Base-by-base conservation (phyloP, 805 yeast species). In the Yueomyces sinensis region DNA sequence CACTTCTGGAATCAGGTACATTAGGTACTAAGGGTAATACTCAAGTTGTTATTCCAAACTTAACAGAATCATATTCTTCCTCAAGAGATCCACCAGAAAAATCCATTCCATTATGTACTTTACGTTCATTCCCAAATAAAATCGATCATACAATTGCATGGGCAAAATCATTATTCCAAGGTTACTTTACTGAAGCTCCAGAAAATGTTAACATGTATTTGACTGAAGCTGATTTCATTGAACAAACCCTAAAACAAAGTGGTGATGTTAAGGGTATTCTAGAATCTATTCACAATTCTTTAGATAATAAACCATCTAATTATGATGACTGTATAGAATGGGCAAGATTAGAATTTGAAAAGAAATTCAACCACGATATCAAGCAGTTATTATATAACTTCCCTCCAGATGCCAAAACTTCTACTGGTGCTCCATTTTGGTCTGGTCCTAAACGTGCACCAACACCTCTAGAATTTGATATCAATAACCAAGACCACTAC, bases 111-210 rank as follows among this genome's bases (percentile, higher is more conserved):
- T 69, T 91, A 51, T 91, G 99, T 70, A 91, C 99, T 3, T 69
- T 91, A 54, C 77, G 97, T 62, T 82, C 95, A 3, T 91, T 91
- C 78, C 99, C 99, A 37, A 82, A 86, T 61, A 89, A 89, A 62
- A 91, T 91, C 49, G 99, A 91, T 56, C 99, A 91, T 55, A 91
- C 99, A 1, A 91, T 91, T 62, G 97, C 98, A 5, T 91, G 99
- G 99, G 94, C 97, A 13, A 93, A 93, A 63, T 76, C 86, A 15
- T 67, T 84, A 53, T 91, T 91, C 70, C 91, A 82, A 66, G 95
- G 91, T 16, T 84, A 75, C 52, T 91, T 91, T 58, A 66, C 75
- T 27, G 95, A 89, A 40, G 70, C 84, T n/a, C 87, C 95, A 15
- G 95, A 83, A 58, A 84, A 84, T 49, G 97, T 87, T 36, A 91